Base-by-base conservation (phyloP, 352 stramenopile species). In the Globisporangium iwayamae region DNA sequence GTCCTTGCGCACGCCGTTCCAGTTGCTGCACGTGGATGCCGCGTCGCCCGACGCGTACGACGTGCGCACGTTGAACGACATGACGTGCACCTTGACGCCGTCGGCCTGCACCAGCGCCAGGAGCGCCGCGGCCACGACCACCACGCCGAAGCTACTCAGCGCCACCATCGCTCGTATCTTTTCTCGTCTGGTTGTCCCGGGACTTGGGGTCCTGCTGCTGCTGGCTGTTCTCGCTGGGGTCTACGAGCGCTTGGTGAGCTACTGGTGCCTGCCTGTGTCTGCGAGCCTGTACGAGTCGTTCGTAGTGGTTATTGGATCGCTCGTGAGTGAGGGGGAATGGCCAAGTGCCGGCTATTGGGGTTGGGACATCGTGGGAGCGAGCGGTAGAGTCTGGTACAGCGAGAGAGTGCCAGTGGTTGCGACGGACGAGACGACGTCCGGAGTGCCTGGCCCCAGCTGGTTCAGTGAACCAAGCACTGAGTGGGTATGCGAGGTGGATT, bases 41-140 rank as follows among this genome's bases (percentile, higher is more conserved):
- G 66, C 43, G 60, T 93, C 80, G 14, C 55, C 73, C 5, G 67
- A 71, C 0, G 85, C 85, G 16, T 78, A 57, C 32, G 81, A 91
- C 10, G 83, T 94, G 67, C 83, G 85, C 30, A 94, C 70, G 66
- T 94, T 94, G 71, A 94, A 94, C 56, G 79, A 85, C 83, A 91
- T 81, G 25, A 85, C 67, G 60, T 81, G 79, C 54, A 88, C 76
- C 22, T 76, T 20, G 39, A 89, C 71, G 58, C 85, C 76, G 3
- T 83, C 64, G 9, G 71, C 70, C 30, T 58, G 56, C n/a, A 52
- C 72, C 34, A 7, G 41, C 14, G 41, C 32, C 25, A 62, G 46
- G 25, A 62, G 25, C 56, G 45, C 41, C 28, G 34, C 56, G 41
- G 51, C 62, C 28, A 45, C 68, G 18, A 43, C 28, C 43, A 46